Evolutionary conservation across 345 rosid species (phyloP).

Genomic region (Melaleuca quinquenervia): DNA sequence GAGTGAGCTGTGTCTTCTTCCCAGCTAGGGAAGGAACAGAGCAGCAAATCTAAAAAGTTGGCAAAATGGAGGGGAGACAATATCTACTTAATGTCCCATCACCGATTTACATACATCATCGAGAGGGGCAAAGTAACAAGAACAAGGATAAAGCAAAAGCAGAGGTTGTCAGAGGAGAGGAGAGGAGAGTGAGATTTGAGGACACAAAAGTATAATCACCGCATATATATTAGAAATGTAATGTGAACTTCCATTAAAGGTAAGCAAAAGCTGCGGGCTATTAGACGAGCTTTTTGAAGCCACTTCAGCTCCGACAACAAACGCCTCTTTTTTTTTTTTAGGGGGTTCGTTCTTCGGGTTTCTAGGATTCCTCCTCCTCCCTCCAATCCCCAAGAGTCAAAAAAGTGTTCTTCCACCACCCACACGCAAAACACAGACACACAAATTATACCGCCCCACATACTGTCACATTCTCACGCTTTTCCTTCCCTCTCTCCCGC

Average conservation of each 20-base stretch:
- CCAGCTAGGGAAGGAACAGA: not conserved
- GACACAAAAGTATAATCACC: not conserved
- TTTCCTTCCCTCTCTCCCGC: not conserved
- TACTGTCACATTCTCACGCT: not conserved
- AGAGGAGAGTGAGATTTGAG: not conserved
- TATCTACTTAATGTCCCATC: not conserved
- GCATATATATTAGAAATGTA: not conserved
- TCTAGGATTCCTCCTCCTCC: not conserved
- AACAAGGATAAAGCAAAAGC: not conserved
- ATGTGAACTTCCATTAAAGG: not conserved
- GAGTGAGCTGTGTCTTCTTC: not conserved
- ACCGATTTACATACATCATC: not conserved
- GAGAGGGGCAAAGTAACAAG: not conserved
- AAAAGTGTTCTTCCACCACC: not conserved
- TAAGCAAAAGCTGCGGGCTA: conserved; percentile 22
- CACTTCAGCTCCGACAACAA: conserved; percentile 22
- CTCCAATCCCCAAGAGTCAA: not conserved
- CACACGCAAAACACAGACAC: not conserved
- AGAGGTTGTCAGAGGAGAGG: not conserved
- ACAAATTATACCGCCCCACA: not conserved
- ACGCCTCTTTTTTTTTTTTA: not conserved
- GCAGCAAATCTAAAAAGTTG: not conserved
- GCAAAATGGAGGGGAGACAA: not conserved
- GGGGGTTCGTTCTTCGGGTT: not conserved
- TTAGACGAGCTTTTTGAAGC: conserved; percentile 8